phyloP scores from a whole-genome alignment of 2,329 filamentous ascomycete species.

The Knoxdaviesia capensis region DNA sequence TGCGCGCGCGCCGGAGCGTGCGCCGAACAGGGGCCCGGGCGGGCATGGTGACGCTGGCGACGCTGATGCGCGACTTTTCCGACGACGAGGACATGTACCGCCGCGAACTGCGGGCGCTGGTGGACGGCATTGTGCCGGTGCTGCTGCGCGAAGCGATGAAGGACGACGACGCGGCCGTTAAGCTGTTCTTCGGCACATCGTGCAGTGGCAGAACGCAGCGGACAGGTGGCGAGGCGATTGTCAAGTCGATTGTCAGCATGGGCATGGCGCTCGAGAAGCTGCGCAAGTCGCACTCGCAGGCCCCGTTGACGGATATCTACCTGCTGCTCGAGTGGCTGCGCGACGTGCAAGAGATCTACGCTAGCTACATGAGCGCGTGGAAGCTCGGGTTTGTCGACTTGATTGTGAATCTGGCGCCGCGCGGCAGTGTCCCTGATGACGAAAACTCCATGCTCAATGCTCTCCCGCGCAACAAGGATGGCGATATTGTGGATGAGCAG shows the following conservation, averaged over 20 bases:
- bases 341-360: constrained; percentile 57
- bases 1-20: constrained; percentile 59
- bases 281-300: constrained; percentile 58
- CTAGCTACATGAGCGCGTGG: constrained; percentile 75
- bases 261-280: constrained; percentile 74
- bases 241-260: constrained; percentile 85
- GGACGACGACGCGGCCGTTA: constrained; percentile 36
- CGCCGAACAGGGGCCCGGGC: constrained; percentile 50
- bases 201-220: no score
- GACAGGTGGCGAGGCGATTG: constrained; percentile 29
- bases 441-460: constrained; percentile 38
- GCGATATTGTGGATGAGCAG: constrained; percentile 48
- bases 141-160: constrained; percentile 70
- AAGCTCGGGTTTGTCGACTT: constrained; percentile 86
- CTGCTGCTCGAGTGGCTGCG: constrained; percentile 66
- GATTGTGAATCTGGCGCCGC: constrained; percentile 75
- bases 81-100: constrained; percentile 77
- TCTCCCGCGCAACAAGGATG: constrained; percentile 39
- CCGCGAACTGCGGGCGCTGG: constrained; percentile 76
- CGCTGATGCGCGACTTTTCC: constrained; percentile 60
- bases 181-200: constrained; percentile 1
- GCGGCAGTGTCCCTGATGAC: constrained; percentile 29
- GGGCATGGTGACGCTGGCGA: constrained; percentile 47
- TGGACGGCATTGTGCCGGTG: constrained; percentile 89
- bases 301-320: constrained; percentile 53